Conservation (phyloP, 345 rosid genomes). For the Eucalyptus cladocalyx region DNA sequence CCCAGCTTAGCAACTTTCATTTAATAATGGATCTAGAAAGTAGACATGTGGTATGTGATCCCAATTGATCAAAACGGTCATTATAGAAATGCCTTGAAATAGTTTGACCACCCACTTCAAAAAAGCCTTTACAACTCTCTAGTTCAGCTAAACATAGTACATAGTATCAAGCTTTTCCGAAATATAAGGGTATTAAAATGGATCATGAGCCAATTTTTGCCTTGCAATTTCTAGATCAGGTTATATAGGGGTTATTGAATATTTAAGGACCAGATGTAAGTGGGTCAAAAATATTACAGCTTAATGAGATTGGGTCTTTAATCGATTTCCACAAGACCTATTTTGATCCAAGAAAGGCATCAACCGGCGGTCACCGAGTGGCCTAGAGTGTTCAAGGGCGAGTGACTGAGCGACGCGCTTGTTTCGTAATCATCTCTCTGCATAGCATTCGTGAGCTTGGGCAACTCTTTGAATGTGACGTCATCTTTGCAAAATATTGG, state of each 20-base stretch:
- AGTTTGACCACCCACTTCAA: background rate
- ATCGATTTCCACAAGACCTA: too few relatives aligned
- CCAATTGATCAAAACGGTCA: background rate
- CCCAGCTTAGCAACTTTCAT: background rate
- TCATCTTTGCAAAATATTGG: background rate
- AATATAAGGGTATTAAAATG: background rate
- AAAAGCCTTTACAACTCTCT: background rate
- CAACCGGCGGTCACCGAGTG: rapidly evolving
- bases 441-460: too few relatives aligned
- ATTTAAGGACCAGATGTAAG: background rate
- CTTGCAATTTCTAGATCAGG: too few relatives aligned
- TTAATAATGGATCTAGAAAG: background rate
- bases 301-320: too few relatives aligned
- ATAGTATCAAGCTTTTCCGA: background rate
- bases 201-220: background rate
- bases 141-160: background rate
- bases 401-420: too few relatives aligned
- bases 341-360: too few relatives aligned
- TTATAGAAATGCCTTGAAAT: too few relatives aligned
- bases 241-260: background rate
- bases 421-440: too few relatives aligned
- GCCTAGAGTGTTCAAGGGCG: too few relatives aligned
- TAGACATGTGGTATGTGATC: rapidly evolving
- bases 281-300: too few relatives aligned
- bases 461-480: too few relatives aligned